These are phyloP conservation scores for Podosphaera aphanis DNA, from an alignment of 2,329 filamentous ascomycete genomes.

Conservation along the genomic window DNA sequence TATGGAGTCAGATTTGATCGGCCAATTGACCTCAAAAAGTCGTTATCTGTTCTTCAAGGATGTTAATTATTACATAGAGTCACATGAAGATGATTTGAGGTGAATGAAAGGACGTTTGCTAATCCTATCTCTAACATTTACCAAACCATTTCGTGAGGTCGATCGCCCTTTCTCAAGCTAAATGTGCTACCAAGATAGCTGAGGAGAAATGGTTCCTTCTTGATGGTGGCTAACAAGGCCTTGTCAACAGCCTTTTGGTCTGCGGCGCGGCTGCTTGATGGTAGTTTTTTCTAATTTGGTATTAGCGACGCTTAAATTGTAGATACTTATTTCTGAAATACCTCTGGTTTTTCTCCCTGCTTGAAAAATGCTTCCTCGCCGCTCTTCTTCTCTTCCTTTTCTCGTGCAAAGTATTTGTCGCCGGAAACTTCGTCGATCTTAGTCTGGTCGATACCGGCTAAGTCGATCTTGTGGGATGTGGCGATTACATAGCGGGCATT, in stretches of 20 bases:
- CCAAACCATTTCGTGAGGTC: conserved; percentile 99
- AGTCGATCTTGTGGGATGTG: conserved; percentile 64
- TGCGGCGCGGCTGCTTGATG: conserved; percentile 70
- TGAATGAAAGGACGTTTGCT: no score
- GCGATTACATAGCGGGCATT: conserved; percentile 88
- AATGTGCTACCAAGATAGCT: conserved; percentile 91
- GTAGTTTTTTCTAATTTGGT: conserved; percentile 70
- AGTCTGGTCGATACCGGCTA: conserved; percentile 65
- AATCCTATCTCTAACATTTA: conserved; percentile 27
- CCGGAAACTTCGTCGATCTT: conserved; percentile 60
- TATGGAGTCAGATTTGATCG: no score
- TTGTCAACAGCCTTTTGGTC: conserved; percentile 99
- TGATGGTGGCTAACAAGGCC: conserved; percentile 81
- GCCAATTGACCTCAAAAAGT: no score
- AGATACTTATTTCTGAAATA: conserved; percentile 23
- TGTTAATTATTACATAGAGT: no score
- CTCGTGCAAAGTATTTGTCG: conserved; percentile 84
- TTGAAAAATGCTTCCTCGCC: conserved; percentile 98
- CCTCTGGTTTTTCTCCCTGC: conserved; percentile 94
- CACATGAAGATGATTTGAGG: no score
- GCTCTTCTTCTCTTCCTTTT: conserved; percentile 88
- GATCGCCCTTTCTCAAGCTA: conserved; percentile 97
- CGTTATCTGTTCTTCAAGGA: no score
- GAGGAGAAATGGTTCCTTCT: conserved; percentile 88
- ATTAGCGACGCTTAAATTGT: conserved; percentile 2